A percentile compares a stretch with the other conserved stretches of the same genome.
phyloP scores from a whole-genome alignment of 257 asterid genomes.

The Perilla frutescens region DNA sequence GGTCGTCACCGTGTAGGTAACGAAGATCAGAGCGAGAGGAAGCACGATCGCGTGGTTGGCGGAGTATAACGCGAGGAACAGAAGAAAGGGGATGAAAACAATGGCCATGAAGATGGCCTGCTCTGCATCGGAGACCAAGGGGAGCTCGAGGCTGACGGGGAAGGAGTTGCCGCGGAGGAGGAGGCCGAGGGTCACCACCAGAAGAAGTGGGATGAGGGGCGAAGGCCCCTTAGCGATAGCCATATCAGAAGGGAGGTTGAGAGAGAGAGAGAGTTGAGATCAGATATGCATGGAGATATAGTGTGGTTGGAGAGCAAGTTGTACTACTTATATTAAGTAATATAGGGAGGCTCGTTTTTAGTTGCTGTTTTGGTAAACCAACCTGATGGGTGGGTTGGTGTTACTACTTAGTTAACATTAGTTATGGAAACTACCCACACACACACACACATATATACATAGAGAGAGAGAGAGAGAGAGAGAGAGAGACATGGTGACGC shows the following conservation, averaged over 20 bases:
- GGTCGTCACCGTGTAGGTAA: conserved; percentile 50
- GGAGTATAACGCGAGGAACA: conserved; percentile 46
- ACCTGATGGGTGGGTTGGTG: conserved; percentile 44
- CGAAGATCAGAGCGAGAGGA: conserved; percentile 51
- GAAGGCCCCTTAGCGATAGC: conserved; percentile 68
- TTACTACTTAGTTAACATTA: conserved; percentile 44
- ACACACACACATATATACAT: background rate
- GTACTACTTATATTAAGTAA: background rate
- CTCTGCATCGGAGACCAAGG: conserved; percentile 50
- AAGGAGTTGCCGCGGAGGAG: conserved; percentile 55
- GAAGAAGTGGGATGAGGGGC: conserved; percentile 64
- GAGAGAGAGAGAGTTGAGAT: background rate
- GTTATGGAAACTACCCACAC: conserved; percentile 21
- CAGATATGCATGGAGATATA: background rate
- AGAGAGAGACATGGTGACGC: no score
- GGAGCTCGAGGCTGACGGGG: conserved; percentile 36
- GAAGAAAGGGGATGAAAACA: conserved; percentile 48
- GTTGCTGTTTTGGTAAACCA: conserved; percentile 60
- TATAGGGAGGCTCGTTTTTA: conserved; percentile 26
- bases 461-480: background rate
- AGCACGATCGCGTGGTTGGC: conserved; percentile 45
- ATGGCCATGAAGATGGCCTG: conserved; percentile 43
- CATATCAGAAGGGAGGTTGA: conserved; percentile 35
- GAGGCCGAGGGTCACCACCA: conserved; percentile 58
- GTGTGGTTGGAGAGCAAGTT: background rate